Percentiles rank a stretch among this genome's conserved stretches.
Conservation (phyloP, 225 moss, liverwort and hornwort species). For the Pseudoscleropodium purum region DNA sequence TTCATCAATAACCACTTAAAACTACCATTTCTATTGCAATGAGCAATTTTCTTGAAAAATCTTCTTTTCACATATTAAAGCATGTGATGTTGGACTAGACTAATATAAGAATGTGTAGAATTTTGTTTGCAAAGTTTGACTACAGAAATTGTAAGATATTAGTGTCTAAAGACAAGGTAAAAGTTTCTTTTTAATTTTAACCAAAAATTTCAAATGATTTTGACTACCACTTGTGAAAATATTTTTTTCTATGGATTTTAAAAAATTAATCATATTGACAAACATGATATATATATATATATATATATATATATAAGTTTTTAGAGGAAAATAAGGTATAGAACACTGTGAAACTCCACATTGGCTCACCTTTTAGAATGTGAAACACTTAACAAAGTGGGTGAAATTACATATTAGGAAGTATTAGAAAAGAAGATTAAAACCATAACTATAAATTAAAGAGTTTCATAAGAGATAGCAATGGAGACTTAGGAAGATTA, state of each 20-base stretch:
- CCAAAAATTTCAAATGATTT: fast-evolving
- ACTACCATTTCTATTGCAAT: not conserved
- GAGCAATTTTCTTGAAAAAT: too few relatives aligned
- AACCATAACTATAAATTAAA: too few relatives aligned
- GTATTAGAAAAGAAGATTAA: too few relatives aligned
- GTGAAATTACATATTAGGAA: too few relatives aligned
- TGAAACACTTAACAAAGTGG: too few relatives aligned
- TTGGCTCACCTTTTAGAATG: too few relatives aligned
- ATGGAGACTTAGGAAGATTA: too few relatives aligned
- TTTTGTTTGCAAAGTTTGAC: not conserved
- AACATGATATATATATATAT: not conserved
- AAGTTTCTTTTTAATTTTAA: too few relatives aligned
- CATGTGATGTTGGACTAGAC: not conserved
- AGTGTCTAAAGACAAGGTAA: not conserved
- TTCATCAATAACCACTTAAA: not conserved
- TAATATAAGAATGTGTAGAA: not conserved
- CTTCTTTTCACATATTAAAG: too few relatives aligned
- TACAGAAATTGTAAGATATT: not conserved
- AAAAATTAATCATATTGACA: not conserved
- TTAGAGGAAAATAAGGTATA: fast-evolving
- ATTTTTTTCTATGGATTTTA: not conserved
- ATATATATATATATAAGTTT: not conserved
- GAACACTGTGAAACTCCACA: too few relatives aligned
- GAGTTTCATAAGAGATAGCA: too few relatives aligned
- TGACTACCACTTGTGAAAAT: not conserved